phyloP scores from a whole-genome alignment of 1,284 basidiomycete genomes.

The Fomitiporia mediterranea region DNA sequence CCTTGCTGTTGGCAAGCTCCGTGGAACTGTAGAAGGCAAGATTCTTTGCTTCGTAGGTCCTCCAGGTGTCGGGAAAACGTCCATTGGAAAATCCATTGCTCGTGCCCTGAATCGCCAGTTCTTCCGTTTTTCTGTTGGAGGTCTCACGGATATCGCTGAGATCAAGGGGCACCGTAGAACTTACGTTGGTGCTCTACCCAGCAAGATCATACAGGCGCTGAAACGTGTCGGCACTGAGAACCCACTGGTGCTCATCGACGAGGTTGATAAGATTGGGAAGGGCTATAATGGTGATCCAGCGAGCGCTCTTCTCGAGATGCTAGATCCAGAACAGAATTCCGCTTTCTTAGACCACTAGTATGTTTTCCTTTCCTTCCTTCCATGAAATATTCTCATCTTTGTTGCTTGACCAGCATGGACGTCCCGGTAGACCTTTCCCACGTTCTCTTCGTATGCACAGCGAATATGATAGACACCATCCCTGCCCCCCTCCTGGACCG shows the following conservation, averaged over 20 bases:
- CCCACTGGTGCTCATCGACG: slow-evolving; percentile 93
- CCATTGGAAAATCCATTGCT: slow-evolving; percentile 92
- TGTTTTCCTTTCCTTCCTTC: slow-evolving; percentile 28
- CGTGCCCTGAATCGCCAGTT: slow-evolving; percentile 83
- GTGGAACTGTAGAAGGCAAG: slow-evolving; percentile 97
- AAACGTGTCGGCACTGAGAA: slow-evolving; percentile 98
- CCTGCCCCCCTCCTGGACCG: slow-evolving; percentile 94
- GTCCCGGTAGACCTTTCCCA: slow-evolving; percentile 95
- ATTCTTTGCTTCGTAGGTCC: slow-evolving; percentile 97
- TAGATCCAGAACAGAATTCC: slow-evolving; percentile 97
- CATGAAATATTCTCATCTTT: neutral
- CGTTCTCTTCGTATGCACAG: slow-evolving; percentile 97
- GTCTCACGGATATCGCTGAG: slow-evolving; percentile 96
- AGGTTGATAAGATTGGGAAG: slow-evolving; percentile 98
- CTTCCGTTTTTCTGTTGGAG: slow-evolving; percentile 96
- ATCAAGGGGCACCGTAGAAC: slow-evolving; percentile 98
- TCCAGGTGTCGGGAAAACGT: slow-evolving; percentile 96
- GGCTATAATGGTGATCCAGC: slow-evolving; percentile 95
- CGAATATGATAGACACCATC: slow-evolving; percentile 93
- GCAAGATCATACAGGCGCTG: slow-evolving; percentile 96
- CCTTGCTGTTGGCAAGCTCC: slow-evolving; percentile 94
- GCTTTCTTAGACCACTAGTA: slow-evolving; percentile 96
- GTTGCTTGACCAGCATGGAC: slow-evolving; percentile 65
- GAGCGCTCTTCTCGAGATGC: slow-evolving; percentile 93
- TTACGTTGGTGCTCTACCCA: slow-evolving; percentile 94